Evolutionary conservation across 768 basidiomycete genomes (phyloP).

Genomic region (Lactarius quietus): DNA sequence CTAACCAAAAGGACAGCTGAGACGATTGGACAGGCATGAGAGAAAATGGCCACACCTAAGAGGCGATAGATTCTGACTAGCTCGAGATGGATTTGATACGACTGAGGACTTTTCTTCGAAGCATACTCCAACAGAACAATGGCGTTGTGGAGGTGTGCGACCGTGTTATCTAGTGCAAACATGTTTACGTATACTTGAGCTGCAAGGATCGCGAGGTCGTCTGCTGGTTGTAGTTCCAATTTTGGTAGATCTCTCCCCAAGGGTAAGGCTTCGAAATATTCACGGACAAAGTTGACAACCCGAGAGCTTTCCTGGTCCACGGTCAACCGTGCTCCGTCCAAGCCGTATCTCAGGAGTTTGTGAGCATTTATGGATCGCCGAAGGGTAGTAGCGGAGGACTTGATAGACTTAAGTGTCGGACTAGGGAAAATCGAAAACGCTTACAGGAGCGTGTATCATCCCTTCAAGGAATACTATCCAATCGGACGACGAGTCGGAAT

Average conservation of each 20-base stretch:
- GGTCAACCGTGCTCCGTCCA: constrained; percentile 48
- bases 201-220: constrained; percentile 77
- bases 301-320: constrained; percentile 53
- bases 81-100: constrained; percentile 72
- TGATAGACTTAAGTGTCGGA: constrained; percentile 10
- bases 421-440: constrained; percentile 13
- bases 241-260: constrained; percentile 61
- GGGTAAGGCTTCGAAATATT: constrained; percentile 64
- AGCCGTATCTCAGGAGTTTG: constrained; percentile 66
- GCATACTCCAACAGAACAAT: constrained; percentile 68
- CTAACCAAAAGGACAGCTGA: constrained; percentile 37
- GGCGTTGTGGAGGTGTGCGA: constrained; percentile 61
- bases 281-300: constrained; percentile 49
- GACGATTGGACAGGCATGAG: constrained; percentile 3
- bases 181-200: constrained; percentile 62
- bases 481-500: constrained; percentile 43
- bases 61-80: constrained; percentile 80
- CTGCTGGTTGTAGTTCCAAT: constrained; percentile 84
- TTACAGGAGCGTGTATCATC: constrained; percentile 48
- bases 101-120: constrained; percentile 66
- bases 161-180: constrained; percentile 55
- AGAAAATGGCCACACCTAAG: constrained; percentile 47
- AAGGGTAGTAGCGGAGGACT: constrained; percentile 55
- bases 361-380: constrained; percentile 67
- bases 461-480: constrained; percentile 55